Evolutionary conservation across 2,329 filamentous ascomycete genomes (phyloP).

Genomic region (Aschersonia sp.): DNA sequence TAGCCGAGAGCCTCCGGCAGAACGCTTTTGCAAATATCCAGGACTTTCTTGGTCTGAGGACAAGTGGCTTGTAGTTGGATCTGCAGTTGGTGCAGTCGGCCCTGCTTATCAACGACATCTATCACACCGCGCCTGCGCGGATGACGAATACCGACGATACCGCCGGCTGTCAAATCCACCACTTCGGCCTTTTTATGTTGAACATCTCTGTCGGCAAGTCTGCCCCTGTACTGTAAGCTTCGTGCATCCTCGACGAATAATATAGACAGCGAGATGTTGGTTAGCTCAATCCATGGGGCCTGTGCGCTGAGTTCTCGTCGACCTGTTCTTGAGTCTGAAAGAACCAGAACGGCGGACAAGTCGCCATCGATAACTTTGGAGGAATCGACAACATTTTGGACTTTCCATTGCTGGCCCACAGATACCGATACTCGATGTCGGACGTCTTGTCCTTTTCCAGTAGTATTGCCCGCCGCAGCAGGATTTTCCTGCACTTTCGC

Average conservation of each 20-base stretch:
- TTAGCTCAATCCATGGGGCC: conserved; percentile 59
- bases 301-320: conserved; percentile 56
- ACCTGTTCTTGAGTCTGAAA: conserved; percentile 51
- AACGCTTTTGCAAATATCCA: conserved; percentile 50
- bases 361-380: conserved; percentile 55
- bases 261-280: conserved; percentile 49
- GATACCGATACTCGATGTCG: conserved; percentile 13
- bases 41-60: conserved; percentile 43
- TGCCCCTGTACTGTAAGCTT: conserved; percentile 40
- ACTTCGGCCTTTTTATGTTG: conserved; percentile 29
- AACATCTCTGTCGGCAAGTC: conserved; percentile 36
- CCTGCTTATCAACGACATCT: conserved; percentile 50
- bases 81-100: conserved; percentile 48
- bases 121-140: conserved; percentile 44
- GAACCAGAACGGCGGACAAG: conserved; percentile 52
- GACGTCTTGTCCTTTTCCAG: conserved; percentile 8
- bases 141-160: conserved; percentile 41
- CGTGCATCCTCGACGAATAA: conserved; percentile 45
- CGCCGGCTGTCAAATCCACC: conserved; percentile 29
- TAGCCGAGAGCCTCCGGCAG: conserved; percentile 43
- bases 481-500: conserved; percentile 28
- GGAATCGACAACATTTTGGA: conserved; percentile 56
- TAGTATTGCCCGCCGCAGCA: conserved; percentile 10
- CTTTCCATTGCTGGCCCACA: conserved; percentile 37
- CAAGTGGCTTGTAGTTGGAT: conserved; percentile 53